phyloP scores from a whole-genome alignment of 1,284 basidiomycete species.

The Marasmius oreades region DNA sequence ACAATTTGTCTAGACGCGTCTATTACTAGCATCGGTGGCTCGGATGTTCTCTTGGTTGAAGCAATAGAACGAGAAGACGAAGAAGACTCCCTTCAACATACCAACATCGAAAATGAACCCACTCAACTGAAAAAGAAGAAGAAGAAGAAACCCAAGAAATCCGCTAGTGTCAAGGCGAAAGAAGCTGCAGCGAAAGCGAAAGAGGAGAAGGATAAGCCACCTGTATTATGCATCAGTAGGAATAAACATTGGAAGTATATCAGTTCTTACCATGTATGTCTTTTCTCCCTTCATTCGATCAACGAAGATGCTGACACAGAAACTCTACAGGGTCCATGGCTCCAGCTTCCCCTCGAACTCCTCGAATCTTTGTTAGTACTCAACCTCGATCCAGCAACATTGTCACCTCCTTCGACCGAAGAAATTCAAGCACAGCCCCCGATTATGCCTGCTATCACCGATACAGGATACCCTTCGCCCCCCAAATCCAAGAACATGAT shows the following conservation, averaged over 20 bases:
- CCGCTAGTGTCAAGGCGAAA: conserved; percentile 43
- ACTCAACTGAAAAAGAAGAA: conserved; percentile 59
- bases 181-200: conserved; percentile 27
- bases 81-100: too few species aligned
- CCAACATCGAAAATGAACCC: too few species aligned
- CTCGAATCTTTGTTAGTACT: conserved; percentile 74
- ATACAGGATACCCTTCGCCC: conserved; percentile 9
- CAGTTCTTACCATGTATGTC: conserved; percentile 79
- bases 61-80: too few species aligned
- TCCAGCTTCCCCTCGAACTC: conserved; percentile 79
- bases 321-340: conserved; percentile 69
- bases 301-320: not conserved
- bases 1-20: too few species aligned
- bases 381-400: conserved; percentile 68
- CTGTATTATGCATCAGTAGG: conserved; percentile 74
- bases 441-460: conserved; percentile 21
- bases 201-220: conserved; percentile 34
- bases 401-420: conserved; percentile 45
- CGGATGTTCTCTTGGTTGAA: too few species aligned
- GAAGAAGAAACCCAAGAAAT: conserved; percentile 66
- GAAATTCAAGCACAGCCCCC: conserved; percentile 13
- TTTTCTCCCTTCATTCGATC: conserved; percentile 1
- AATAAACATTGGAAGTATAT: conserved; percentile 88
- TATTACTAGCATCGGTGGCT: too few species aligned
- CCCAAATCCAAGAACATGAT: conserved; percentile 22